Percentiles rank a stretch among this genome's conserved stretches.
These are phyloP conservation scores for Lasiodiplodia theobromae DNA, from an alignment of 2,329 filamentous ascomycete genomes.

Conservation along the genomic window DNA sequence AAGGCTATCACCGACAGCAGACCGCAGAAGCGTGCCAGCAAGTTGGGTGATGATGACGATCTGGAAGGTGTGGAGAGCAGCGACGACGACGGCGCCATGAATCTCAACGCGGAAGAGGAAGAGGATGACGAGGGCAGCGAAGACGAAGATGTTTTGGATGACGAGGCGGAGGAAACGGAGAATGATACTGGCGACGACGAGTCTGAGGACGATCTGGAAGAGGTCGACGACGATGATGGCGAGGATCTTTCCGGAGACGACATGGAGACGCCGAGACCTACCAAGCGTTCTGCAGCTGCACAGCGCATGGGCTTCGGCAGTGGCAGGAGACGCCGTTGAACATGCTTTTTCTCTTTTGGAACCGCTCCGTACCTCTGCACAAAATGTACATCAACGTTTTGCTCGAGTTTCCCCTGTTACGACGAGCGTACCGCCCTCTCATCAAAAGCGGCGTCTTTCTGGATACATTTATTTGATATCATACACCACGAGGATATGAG, in stretches of 20 bases:
- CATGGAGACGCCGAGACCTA: slow-evolving; percentile 38
- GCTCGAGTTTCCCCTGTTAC: neutral
- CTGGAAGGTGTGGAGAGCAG: slow-evolving; percentile 65
- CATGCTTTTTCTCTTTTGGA: neutral
- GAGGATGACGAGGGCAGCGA: slow-evolving; percentile 65
- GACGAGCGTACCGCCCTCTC: slow-evolving; percentile 22
- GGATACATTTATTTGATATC: slow-evolving; percentile 34
- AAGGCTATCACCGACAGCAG: slow-evolving; percentile 42
- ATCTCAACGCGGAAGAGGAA: slow-evolving; percentile 46
- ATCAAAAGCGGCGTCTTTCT: slow-evolving; percentile 28
- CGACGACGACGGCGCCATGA: slow-evolving; percentile 52
- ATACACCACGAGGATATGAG: slow-evolving; percentile 42
- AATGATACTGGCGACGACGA: slow-evolving; percentile 55
- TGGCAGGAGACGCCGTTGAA: slow-evolving; percentile 26
- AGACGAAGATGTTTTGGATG: slow-evolving; percentile 60
- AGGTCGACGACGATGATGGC: slow-evolving; percentile 53
- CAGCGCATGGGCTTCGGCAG: slow-evolving; percentile 30
- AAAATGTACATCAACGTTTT: slow-evolving; percentile 22
- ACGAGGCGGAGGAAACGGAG: slow-evolving; percentile 59
- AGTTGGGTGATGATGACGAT: slow-evolving; percentile 39
- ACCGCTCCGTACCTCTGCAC: slow-evolving; percentile 4
- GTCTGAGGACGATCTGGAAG: slow-evolving; percentile 55
- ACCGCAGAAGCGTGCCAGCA: slow-evolving; percentile 19
- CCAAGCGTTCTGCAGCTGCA: slow-evolving; percentile 28
- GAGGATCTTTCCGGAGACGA: slow-evolving; percentile 54